Conservation (phyloP, 2,329 filamentous ascomycete genomes). For the Falciphora oryzae region DNA sequence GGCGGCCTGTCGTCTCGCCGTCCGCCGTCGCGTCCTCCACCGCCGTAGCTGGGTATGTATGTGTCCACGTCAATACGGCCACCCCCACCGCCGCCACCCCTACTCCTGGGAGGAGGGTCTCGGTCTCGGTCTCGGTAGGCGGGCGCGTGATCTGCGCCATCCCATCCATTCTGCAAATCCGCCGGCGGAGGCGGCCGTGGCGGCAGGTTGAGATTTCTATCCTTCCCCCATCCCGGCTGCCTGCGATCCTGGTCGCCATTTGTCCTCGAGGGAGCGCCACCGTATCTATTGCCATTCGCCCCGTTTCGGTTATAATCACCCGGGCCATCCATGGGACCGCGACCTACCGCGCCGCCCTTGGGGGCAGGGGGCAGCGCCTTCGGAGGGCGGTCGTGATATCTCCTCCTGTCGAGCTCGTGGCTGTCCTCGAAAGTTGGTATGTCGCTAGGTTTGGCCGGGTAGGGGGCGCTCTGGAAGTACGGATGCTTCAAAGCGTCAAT, state of each 20-base stretch:
- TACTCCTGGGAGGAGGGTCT: conserved; percentile 24
- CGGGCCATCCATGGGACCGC: conserved; percentile 48
- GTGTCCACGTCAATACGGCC: conserved; percentile 35
- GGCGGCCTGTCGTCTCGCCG: conserved; percentile 13
- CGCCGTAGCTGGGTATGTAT: conserved; percentile 44
- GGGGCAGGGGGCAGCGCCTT: conserved; percentile 77
- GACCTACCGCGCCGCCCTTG: conserved; percentile 82
- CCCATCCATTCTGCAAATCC: conserved; percentile 31
- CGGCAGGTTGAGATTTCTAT: conserved; percentile 39
- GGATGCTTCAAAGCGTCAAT: conserved; percentile 88
- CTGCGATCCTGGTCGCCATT: conserved; percentile 25
- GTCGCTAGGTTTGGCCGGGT: conserved; percentile 76
- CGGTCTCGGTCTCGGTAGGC: not conserved
- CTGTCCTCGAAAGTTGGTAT: conserved; percentile 92
- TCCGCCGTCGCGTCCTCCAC: conserved; percentile 11
- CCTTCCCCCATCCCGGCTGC: conserved; percentile 49
- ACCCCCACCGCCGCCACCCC: conserved; percentile 20
- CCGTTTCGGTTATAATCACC: conserved; percentile 46
- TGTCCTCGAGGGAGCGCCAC: conserved; percentile 31
- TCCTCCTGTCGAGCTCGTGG: conserved; percentile 91
- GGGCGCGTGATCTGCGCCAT: conserved; percentile 21
- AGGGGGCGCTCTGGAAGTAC: conserved; percentile 76
- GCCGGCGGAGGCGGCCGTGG: conserved; percentile 44
- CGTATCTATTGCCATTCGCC: conserved; percentile 40
- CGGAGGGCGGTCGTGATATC: conserved; percentile 80